Base-by-base conservation (phyloP, 176 grass and related monocot genomes). In the Sorghum bicolor region DNA sequence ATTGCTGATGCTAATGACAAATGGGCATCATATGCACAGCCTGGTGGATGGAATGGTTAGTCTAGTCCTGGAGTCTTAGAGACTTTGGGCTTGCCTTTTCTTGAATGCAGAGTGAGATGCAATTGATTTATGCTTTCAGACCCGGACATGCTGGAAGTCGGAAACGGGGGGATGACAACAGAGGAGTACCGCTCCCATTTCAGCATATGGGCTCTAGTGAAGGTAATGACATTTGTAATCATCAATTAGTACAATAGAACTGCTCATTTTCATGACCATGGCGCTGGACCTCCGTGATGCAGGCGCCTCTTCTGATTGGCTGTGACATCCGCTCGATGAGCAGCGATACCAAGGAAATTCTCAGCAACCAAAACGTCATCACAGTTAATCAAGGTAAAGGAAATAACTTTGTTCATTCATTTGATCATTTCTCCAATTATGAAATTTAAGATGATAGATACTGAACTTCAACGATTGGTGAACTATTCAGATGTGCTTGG, bases 271-370 rank as follows among this genome's bases (percentile, higher is more conserved):
- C 30, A 33, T 34, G 45, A 32, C 6, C 78, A 72, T 57, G 76
- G 25, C 30, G n/a, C 60, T 80, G 45, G 45, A 45, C 15, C 20
- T 11, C 26, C 65, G 44, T 77, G 39, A 61, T 72, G 37, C 65
- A 97, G 94, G 89, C 91, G 45, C 94, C 94, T 71, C 85, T 97
- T 26, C 61, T 97, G 53, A 85, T 94, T 68, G 91, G 94, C 12
- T 94, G 91, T 0, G 94, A 94, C 85, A 41, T 97, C 7, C 39
- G 48, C 33, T 92, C 83, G 0, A 85, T 97, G 71, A 86, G 63
- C 11, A 64, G 84, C 0, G 87, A 88, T 50, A 84, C 92, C 37
- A 70, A 76, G 78, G 61, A 75, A 36, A 90, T 97, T 32, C 76
- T 97, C 52, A 70, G 84, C 55, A 97, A 97, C 47, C 55, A 72